Percentiles rank a stretch among this genome's conserved stretches.
Conservation (phyloP, 2,329 filamentous ascomycete species). For the Paradendryphiella salina region DNA sequence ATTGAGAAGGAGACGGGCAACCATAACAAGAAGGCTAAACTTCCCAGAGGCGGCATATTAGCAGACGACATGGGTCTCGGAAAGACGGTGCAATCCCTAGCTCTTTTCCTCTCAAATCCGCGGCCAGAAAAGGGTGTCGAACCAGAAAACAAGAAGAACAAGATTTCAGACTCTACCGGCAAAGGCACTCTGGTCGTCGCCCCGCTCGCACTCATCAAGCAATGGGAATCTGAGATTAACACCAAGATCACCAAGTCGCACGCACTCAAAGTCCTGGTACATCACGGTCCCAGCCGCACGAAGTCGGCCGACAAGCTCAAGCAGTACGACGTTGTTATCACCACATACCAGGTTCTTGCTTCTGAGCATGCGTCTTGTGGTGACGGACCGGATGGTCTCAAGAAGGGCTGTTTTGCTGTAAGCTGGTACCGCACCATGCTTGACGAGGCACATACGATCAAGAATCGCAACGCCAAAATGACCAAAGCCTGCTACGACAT, state of each 20-base stretch:
- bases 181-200: slow-evolving; percentile 90
- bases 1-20: slow-evolving; percentile 84
- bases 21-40: slow-evolving; percentile 73
- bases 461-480: slow-evolving; percentile 94
- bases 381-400: slow-evolving; percentile 62
- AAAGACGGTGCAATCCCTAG: slow-evolving; percentile 93
- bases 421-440: slow-evolving; percentile 96
- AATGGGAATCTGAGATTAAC: slow-evolving; percentile 94
- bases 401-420: slow-evolving; percentile 84
- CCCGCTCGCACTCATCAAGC: slow-evolving; percentile 88
- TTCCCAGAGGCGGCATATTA: slow-evolving; percentile 90
- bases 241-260: slow-evolving; percentile 74
- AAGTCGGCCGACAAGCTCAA: slow-evolving; percentile 77
- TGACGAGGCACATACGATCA: slow-evolving; percentile 97
- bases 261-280: slow-evolving; percentile 78
- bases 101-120: slow-evolving; percentile 81
- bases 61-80: slow-evolving; percentile 97
- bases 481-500: slow-evolving; percentile 90
- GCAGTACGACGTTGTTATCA: slow-evolving; percentile 92
- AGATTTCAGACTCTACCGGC: slow-evolving; percentile 68
- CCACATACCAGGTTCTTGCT: slow-evolving; percentile 92
- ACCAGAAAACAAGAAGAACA: slow-evolving; percentile 60
- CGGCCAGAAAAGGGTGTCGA: slow-evolving; percentile 61
- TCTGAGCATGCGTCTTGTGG: slow-evolving; percentile 80
- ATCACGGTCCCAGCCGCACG: slow-evolving; percentile 84